Percentiles rank a stretch among this genome's conserved stretches.
Evolutionary conservation across 208 protist genomes (phyloP).

Genomic region (Sergeia podlipaevii): DNA sequence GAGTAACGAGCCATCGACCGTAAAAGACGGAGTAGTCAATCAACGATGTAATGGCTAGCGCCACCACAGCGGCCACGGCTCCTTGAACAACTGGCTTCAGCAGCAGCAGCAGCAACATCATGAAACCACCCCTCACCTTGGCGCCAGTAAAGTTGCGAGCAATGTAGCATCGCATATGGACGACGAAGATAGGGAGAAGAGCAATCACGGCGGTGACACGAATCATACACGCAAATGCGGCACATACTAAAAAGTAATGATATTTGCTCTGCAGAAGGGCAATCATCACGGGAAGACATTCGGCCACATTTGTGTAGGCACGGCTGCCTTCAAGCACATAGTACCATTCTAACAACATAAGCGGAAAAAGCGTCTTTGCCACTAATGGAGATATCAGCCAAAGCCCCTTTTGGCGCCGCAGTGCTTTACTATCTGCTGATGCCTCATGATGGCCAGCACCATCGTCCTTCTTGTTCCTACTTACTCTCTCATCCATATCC

Average conservation of each 20-base stretch:
- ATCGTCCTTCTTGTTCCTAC: slow-evolving; percentile 8
- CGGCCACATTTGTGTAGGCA: slow-evolving; percentile 70
- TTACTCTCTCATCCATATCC: not conserved
- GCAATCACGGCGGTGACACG: slow-evolving; percentile 56
- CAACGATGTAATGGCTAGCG: no score
- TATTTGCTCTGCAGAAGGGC: slow-evolving; percentile 42
- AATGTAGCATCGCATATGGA: slow-evolving; percentile 20
- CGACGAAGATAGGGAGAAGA: slow-evolving; percentile 43
- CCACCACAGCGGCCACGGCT: not conserved
- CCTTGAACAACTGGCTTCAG: not conserved
- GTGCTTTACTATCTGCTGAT: slow-evolving; percentile 1
- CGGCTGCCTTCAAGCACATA: slow-evolving; percentile 46
- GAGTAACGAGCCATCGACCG: slow-evolving; percentile 39
- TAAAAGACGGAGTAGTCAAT: slow-evolving; percentile 73
- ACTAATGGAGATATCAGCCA: slow-evolving; percentile 6
- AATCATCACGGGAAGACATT: slow-evolving; percentile 56
- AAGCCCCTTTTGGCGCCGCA: not conserved
- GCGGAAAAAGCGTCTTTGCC: slow-evolving; percentile 8
- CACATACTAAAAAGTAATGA: slow-evolving; percentile 46
- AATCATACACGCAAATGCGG: slow-evolving; percentile 50
- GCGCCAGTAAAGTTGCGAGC: slow-evolving; percentile 11
- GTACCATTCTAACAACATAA: slow-evolving; percentile 58
- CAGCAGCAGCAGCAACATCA: no score
- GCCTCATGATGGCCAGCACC: slow-evolving; percentile 11
- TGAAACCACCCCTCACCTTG: slow-evolving; percentile 12